Base-by-base conservation (phyloP, 2,329 filamentous ascomycete species). In the Drechslerella coelobrocha region DNA sequence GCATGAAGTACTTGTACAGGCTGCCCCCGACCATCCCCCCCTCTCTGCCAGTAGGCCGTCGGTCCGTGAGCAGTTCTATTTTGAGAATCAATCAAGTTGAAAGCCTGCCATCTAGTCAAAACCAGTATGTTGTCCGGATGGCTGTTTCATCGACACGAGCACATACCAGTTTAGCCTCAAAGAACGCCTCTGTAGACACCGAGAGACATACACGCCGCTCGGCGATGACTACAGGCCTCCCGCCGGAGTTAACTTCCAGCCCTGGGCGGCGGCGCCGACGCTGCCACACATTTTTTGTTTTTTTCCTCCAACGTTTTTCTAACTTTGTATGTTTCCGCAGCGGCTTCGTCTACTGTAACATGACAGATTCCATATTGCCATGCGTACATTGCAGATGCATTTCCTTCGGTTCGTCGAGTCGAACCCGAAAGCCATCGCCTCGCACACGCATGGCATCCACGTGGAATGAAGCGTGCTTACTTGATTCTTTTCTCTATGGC, bases 61-160 rank as follows among this genome's bases (percentile, higher is more conserved):
- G 31, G 51, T 56, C 56, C 45, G 45, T 56, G 56, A 45, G 21
- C n/a, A 57, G 43, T 61, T 69, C 65, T 69, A 69, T 69, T 61
- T 61, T 37, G 19, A 57, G 41, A 21, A 27, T 34, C n/a, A 14
- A 19, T 31, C 26, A 17, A 23, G 50, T 24, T 41, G 54, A 29
- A 55, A 45, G 34, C 29, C 27, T 29, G 23, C 47, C 50, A 41
- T 53, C 43, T 53, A 54, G 14, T 45, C 31, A 14, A 61, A 61
- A 61, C 57, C 27, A 23, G 21, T 21, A 59, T 23, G n/a, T 37
- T 14, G 12, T 31, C 24, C 9, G 12, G 10, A 9, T 12, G 26
- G 31, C 10, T 10, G 57, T 39, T 53, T 61, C 48, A 52, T 19
- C 21, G 23, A 31, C 3, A 29, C 14, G 17, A 9, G 34, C 39